These are phyloP conservation scores for Hypholoma fasciculare DNA, from an alignment of 768 basidiomycete genomes.

Conservation along the genomic window DNA sequence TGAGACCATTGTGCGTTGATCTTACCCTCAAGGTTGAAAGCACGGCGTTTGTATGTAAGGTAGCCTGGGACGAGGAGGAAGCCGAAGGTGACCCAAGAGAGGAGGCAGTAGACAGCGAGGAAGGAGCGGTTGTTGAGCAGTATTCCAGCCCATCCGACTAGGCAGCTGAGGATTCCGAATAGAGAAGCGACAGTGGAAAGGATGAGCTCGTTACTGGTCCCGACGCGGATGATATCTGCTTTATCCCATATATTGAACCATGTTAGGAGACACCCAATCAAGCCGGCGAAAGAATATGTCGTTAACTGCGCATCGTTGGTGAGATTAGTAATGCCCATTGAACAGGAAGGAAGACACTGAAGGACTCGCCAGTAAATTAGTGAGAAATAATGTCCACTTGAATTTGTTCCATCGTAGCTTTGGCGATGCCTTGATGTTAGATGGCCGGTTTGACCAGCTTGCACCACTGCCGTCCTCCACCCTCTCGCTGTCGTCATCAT, in stretches of 20 bases:
- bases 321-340: neutral
- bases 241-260: constrained; percentile 75
- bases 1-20: constrained; percentile 74
- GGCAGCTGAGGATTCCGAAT: constrained; percentile 60
- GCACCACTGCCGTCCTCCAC: constrained; percentile 8
- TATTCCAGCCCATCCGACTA: constrained; percentile 80
- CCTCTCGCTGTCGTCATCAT: constrained; percentile 6
- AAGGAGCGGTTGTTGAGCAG: constrained; percentile 83
- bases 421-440: neutral
- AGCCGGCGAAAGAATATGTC: constrained; percentile 54
- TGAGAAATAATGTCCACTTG: constrained; percentile 76
- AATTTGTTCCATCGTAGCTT: constrained; percentile 74
- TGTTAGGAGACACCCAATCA: constrained; percentile 69
- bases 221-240: constrained; percentile 70
- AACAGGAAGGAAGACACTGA: neutral
- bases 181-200: constrained; percentile 65
- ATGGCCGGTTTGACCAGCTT: constrained; percentile 1
- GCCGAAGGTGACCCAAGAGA: constrained; percentile 73
- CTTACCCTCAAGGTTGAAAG: constrained; percentile 69
- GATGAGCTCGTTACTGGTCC: constrained; percentile 63
- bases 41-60: constrained; percentile 66
- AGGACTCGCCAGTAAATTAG: constrained; percentile 50
- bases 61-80: constrained; percentile 77
- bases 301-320: constrained; percentile 36
- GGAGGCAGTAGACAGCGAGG: constrained; percentile 74